Percentiles rank a stretch among this genome's conserved stretches.
Conservation (phyloP, 129 eudicot species). For the Flaveria bidentis region DNA sequence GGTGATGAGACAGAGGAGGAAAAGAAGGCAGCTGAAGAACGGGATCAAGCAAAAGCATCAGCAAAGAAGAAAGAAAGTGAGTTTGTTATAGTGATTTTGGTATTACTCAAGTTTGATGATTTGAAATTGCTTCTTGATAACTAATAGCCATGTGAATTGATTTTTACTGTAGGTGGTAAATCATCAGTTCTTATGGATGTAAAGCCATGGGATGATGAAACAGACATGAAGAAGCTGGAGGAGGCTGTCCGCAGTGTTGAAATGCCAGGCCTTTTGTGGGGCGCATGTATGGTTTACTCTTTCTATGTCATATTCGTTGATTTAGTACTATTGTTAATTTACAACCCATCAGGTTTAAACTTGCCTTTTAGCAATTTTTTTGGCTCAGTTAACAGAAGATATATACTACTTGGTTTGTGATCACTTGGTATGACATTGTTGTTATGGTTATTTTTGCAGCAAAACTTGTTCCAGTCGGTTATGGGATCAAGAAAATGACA, state of each 20-base stretch:
- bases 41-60: constrained; percentile 80
- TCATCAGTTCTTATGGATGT: constrained; percentile 47
- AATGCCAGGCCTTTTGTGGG: constrained; percentile 41
- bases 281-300: constrained; percentile 69
- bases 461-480: constrained; percentile 89
- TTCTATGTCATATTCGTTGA: not conserved
- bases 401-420: not conserved
- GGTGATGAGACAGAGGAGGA: constrained; percentile 97
- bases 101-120: not conserved
- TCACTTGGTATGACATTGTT: constrained; percentile 11
- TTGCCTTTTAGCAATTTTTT: not conserved
- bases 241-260: constrained; percentile 45
- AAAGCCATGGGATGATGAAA: constrained; percentile 50
- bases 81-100: constrained; percentile 23
- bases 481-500: constrained; percentile 87
- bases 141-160: constrained; percentile 4
- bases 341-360: not conserved
- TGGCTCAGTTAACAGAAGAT: not conserved
- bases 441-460: constrained; percentile 49
- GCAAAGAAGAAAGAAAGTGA: constrained; percentile 94
- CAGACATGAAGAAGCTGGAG: constrained; percentile 47
- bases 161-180: constrained; percentile 51
- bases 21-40: constrained; percentile 89
- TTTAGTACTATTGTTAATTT: not conserved
- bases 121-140: constrained; percentile 1